These are phyloP conservation scores for Salix caprea DNA, from an alignment of 345 rosid genomes.

Conservation along the genomic window DNA sequence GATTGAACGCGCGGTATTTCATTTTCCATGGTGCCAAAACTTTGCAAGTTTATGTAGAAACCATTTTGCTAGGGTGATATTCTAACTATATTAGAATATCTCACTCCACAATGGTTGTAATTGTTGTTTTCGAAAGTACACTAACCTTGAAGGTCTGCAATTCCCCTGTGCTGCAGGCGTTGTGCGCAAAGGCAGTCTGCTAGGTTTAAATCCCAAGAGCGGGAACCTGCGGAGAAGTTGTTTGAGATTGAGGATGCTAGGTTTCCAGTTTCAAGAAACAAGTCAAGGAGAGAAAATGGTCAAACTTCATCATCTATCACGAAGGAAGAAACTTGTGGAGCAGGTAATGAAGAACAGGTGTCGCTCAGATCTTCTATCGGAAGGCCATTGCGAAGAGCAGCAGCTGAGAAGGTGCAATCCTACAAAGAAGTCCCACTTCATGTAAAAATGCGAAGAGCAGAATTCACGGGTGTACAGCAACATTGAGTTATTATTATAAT, in stretches of 20 bases:
- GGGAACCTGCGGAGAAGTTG: conserved; percentile 42
- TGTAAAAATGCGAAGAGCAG: conserved; percentile 42
- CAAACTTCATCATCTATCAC: conserved; percentile 2
- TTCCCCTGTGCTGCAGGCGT: conserved; percentile 33
- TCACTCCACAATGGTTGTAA: too few species aligned
- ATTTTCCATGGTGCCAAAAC: neutral
- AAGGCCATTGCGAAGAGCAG: conserved; percentile 56
- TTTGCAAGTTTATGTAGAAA: neutral
- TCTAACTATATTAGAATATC: neutral
- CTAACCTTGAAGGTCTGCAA: neutral
- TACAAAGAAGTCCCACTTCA: conserved; percentile 53
- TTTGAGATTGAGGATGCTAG: conserved; percentile 55
- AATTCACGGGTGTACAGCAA: neutral
- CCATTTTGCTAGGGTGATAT: neutral
- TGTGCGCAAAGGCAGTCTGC: conserved; percentile 60
- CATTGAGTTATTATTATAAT: neutral
- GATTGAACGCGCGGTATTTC: neutral
- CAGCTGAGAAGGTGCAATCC: conserved; percentile 51
- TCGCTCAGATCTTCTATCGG: conserved; percentile 41
- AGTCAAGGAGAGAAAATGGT: conserved; percentile 25
- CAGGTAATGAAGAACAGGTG: conserved; percentile 20
- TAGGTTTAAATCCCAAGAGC: conserved; percentile 44
- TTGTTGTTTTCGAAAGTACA: neutral
- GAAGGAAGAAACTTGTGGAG: conserved; percentile 17
- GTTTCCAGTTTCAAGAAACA: conserved; percentile 17